Evolutionary conservation across 345 rosid genomes (phyloP), one percentile per base, ranked within the genome.

Genomic region (Cardamine resedifolia): DNA sequence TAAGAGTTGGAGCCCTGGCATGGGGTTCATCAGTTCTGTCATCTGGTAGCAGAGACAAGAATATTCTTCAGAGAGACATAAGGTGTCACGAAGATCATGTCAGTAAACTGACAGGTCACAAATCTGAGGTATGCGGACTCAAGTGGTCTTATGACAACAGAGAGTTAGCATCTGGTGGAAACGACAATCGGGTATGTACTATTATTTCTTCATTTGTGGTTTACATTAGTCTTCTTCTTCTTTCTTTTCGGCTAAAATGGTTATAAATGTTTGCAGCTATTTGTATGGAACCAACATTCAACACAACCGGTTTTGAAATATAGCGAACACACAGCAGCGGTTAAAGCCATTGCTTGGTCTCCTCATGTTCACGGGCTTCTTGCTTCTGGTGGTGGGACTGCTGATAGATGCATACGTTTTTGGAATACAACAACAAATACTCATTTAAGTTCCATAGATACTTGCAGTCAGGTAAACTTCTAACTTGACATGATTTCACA

Each of bases 341-440:
- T 95, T 36, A 95, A 95, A 82, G 99, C 99, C 57, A 95, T 95
- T 76, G 96, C 99, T 53, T 95, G 99, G 98, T 95, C 99, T 58
- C 98, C 99, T 6, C 99, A 91, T 88, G 90, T 95, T 67, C 93
- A 91, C 53, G 99, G 99, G 57, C 96, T 95, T 74, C 96, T 95
- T 78, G 99, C 96, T 50, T 95, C 98, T 61, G 99, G 99, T 19
- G 99, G 99, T 30, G 99, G 99, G 48, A 91, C 98, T 50, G 96
- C 97, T 38, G 99, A 95, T 59, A 84, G 96, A 48, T 94, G 96
- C 77, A 89, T 91, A 76, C 91, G 99, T 12, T 95, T 91, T 76
- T 95, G 99, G 99, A 95, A 95, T 78, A 95, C 99, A 61, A 83
- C 96, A 12, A 88, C 98, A 1, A 91, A 91, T 71, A 87, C 97